Base-by-base conservation (phyloP, 352 stramenopile genomes). In the Phytophthora litchii region DNA sequence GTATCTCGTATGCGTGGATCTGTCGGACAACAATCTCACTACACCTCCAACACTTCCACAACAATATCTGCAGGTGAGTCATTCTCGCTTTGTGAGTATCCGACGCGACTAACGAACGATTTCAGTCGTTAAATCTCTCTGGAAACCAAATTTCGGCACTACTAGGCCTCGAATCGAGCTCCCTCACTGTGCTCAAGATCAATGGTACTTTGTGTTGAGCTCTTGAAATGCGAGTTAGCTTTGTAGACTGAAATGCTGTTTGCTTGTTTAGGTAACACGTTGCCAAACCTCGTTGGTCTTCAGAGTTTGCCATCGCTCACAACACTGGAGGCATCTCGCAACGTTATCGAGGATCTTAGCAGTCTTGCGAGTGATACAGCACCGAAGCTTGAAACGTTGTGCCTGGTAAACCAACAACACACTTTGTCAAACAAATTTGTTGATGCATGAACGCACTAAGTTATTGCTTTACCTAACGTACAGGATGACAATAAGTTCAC, bases 401-500 rank as follows among this genome's bases (percentile, higher is more conserved):
- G 78, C 3, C 49, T 93, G 44, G 83, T 92, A 70, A 37, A 46
- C 47, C 27, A 21, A 23, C 23, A 5, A 5, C 5, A 5, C 3
- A 31, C 3, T 27, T 32, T 20, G 9, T 23, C 16, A 36, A 31
- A 29, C 9, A 34, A 65, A 19, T 31, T 14, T 3, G 16, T 27
- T 31, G 12, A 37, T 53, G 20, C 12, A 12, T 23, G n/a, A 21
- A 20, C n/a, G 9, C 21, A 20, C 32, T 47, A 29, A 32, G 13
- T 14, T 21, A 4, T 25, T 21, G 16, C 3, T 1, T 45, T 49
- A 16, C n/a, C n/a, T n/a, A n/a, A n/a, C n/a, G n/a, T n/a, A n/a
- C 35, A 92, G 84, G 78, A 81, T 44, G 80, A 90, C 21, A 94
- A 90, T 68, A 88, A 89, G 40, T 50, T 94, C 29, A 58, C 72